Evolutionary conservation across 352 stramenopile genomes (phyloP), one percentile per base, ranked within the genome.

Genomic region (Globisporangium barbulae): DNA sequence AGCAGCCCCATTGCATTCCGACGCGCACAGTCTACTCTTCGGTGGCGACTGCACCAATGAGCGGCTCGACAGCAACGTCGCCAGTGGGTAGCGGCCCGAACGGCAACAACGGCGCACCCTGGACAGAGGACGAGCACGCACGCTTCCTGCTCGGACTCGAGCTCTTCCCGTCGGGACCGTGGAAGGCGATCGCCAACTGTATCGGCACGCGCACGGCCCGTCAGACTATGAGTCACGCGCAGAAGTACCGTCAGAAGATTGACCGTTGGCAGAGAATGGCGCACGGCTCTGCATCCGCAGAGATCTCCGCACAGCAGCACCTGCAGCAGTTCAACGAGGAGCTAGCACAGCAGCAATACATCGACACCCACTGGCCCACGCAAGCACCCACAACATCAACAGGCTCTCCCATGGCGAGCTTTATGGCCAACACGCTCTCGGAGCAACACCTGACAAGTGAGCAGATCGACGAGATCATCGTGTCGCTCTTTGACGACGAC

Each of bases 211-310:
- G 74, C 17, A 78, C 79, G n/a, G 62, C 71, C 7, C 68, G 75
- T 7, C 78, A 83, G 59, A 84, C 73, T 9, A 83, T 85, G 75
- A 80, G 73, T n/a, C 75, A 87, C 42, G 75, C 73, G 6, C 78
- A 87, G 37, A 87, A 87, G 57, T 83, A 83, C 64, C 71, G 78
- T 6, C 73, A 86, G 54, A 76, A 77, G 60, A 82, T 86, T 45
- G 68, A 69, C 21, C 76, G 76, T 53, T n/a, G n/a, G n/a, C n/a
- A n/a, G n/a, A n/a, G n/a, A n/a, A n/a, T n/a, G n/a, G n/a, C n/a
- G n/a, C n/a, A n/a, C n/a, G n/a, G n/a, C n/a, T n/a, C n/a, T n/a
- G n/a, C n/a, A n/a, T n/a, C n/a, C 10, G 37, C 10, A 13, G 33
- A 59, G 13, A 22, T 25, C 17, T 3, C 22, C 5, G 53, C 47